Percentiles rank a stretch among this genome's conserved stretches.
phyloP scores from a whole-genome alignment of 73 alveolate species.

The Urostyla sp. region DNA sequence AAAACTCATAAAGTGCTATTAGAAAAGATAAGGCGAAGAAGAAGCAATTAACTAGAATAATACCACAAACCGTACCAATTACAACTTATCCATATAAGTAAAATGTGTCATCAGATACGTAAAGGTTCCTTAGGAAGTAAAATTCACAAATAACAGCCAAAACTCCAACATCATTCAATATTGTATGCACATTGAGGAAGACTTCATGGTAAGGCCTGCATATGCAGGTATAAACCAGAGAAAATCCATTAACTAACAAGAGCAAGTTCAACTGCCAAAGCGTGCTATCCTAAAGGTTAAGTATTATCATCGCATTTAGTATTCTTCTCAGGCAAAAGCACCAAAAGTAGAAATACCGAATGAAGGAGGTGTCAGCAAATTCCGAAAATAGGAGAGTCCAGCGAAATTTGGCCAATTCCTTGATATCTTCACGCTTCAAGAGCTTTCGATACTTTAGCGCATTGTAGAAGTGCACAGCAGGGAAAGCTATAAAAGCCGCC shows the following conservation, averaged over 20 bases:
- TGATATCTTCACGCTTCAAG: slow-evolving; percentile 1
- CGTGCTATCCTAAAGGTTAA: background rate
- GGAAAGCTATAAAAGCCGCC: slow-evolving; percentile 40
- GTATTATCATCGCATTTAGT: slow-evolving; percentile 1
- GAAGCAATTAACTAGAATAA: slow-evolving; percentile 7
- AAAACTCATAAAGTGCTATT: too few relatives aligned
- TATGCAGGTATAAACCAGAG: slow-evolving; percentile 14
- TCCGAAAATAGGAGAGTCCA: slow-evolving; percentile 16
- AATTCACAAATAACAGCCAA: background rate
- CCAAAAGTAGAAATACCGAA: slow-evolving; percentile 23
- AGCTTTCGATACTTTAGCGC: slow-evolving; percentile 12
- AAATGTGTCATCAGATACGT: background rate
- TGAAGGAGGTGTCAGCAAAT: background rate
- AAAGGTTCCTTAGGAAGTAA: slow-evolving; percentile 6
- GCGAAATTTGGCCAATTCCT: background rate
- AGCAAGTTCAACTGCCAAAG: slow-evolving; percentile 18
- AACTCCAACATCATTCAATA: slow-evolving; percentile 18
- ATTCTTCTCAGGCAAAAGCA: slow-evolving; percentile 27
- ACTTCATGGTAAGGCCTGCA: slow-evolving; percentile 32
- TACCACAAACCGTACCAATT: background rate
- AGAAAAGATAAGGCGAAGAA: background rate
- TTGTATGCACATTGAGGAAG: slow-evolving; percentile 21
- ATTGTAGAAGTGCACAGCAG: background rate
- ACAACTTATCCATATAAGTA: background rate
- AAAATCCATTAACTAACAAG: slow-evolving; percentile 16